Evolutionary conservation across 306 rosid genomes (phyloP).

Genomic region (Prunus mume): DNA sequence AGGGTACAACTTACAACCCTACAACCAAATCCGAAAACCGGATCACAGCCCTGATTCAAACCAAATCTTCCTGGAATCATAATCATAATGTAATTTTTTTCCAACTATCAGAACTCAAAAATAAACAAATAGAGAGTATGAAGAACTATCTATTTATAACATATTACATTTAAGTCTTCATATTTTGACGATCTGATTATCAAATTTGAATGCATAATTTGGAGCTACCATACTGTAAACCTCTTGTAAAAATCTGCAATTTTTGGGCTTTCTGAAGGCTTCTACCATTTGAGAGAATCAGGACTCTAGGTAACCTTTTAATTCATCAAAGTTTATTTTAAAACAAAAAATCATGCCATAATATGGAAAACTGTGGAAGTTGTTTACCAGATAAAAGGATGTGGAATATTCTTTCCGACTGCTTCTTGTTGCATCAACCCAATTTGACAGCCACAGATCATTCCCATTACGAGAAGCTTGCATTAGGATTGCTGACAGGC

Average conservation of each 20-base stretch:
- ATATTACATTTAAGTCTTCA: background rate
- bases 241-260: background rate
- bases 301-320: background rate
- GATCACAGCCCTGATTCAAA: no score
- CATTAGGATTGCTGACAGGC: constrained; percentile 83
- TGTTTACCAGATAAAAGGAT: constrained; percentile 76
- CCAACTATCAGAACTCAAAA: no score
- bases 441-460: constrained; percentile 91
- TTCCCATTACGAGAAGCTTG: constrained; percentile 96
- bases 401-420: constrained; percentile 54
- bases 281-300: background rate
- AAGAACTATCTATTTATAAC: background rate
- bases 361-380: constrained; percentile 12
- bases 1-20: no score
- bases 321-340: background rate
- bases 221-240: background rate
- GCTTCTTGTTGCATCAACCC: constrained; percentile 81
- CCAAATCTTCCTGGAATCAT: no score
- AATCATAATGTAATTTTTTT: no score
- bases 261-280: background rate
- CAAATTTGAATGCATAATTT: background rate
- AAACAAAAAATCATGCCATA: constrained; percentile 1
- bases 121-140: background rate
- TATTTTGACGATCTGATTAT: background rate
- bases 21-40: no score